These are phyloP conservation scores for Kurtzmaniella quercitrusa DNA, from an alignment of 1,139 yeast genomes.

Conservation along the genomic window DNA sequence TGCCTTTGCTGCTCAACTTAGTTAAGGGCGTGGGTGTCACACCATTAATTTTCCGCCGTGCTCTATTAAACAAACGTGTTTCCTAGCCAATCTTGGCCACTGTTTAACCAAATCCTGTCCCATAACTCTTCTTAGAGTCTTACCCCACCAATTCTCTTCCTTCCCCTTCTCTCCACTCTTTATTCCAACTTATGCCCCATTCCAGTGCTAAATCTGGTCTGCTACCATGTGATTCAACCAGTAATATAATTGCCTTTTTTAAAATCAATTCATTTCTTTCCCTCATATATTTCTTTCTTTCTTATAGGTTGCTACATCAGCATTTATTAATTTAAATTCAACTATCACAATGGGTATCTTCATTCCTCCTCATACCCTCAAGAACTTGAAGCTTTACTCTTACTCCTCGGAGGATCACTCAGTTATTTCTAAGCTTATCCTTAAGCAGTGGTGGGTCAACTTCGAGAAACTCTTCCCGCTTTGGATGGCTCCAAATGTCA, in stretches of 20 bases:
- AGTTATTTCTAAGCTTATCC: conserved; percentile 62
- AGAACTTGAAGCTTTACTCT: conserved; percentile 64
- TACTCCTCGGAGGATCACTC: conserved; percentile 80
- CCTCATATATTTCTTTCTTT: not conserved
- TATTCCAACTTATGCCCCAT: not conserved
- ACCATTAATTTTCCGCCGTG: too few species aligned
- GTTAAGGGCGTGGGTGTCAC: too few species aligned
- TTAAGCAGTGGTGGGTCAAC: conserved; percentile 75
- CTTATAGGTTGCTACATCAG: not conserved
- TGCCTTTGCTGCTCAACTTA: too few species aligned
- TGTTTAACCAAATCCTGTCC: too few species aligned
- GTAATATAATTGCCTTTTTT: not conserved
- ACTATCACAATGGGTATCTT: conserved; percentile 65
- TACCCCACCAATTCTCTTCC: not conserved
- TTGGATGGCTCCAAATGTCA: conserved; percentile 86
- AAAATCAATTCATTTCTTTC: not conserved
- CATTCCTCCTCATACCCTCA: conserved; percentile 56
- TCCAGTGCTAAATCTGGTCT: not conserved
- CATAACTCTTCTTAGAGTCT: too few species aligned
- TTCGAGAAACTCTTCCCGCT: conserved; percentile 74
- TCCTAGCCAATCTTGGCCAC: too few species aligned
- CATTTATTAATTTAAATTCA: not conserved
- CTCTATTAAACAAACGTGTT: too few species aligned
- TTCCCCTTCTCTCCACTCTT: not conserved
- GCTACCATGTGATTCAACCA: not conserved